A percentile compares a stretch with the other conserved stretches of the same genome.
These are phyloP conservation scores for Daedalea quercina DNA, from an alignment of 768 basidiomycete genomes.

Conservation along the genomic window DNA sequence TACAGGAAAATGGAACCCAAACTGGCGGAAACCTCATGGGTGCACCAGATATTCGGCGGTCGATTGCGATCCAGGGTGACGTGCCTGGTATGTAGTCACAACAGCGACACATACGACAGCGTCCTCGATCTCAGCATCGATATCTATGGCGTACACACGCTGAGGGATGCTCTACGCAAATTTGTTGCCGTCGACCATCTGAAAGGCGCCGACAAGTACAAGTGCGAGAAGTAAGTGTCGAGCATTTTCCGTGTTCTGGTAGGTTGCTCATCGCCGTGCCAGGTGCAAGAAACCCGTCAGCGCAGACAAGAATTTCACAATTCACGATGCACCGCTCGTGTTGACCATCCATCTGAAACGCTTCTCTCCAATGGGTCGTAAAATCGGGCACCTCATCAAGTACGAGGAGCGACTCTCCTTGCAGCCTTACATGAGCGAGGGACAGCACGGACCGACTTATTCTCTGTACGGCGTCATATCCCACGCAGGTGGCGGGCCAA, in stretches of 20 bases:
- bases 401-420: slow-evolving; percentile 75
- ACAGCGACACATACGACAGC: slow-evolving; percentile 94
- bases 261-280: neutral
- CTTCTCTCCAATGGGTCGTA: slow-evolving; percentile 86
- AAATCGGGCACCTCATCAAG: slow-evolving; percentile 70
- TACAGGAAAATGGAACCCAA: slow-evolving; percentile 63
- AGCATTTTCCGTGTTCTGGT: neutral
- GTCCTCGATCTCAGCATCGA: slow-evolving; percentile 93
- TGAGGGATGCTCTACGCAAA: slow-evolving; percentile 71
- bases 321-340: slow-evolving; percentile 82
- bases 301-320: slow-evolving; percentile 85
- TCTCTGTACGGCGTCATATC: slow-evolving; percentile 88
- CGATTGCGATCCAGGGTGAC: slow-evolving; percentile 85
- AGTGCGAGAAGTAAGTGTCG: slow-evolving; percentile 87
- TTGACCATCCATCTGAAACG: slow-evolving; percentile 94
- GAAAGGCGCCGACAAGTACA: slow-evolving; percentile 92
- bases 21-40: slow-evolving; percentile 84
- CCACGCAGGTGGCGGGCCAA: slow-evolving; percentile 88
- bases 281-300: slow-evolving; percentile 91
- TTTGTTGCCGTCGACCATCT: slow-evolving; percentile 80
- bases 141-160: slow-evolving; percentile 52
- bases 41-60: slow-evolving; percentile 93
- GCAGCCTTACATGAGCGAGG: slow-evolving; percentile 77
- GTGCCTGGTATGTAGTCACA: slow-evolving; percentile 73
- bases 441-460: slow-evolving; percentile 70